These are phyloP conservation scores for Pistacia atlantica DNA, from an alignment of 345 rosid genomes.

Conservation along the genomic window DNA sequence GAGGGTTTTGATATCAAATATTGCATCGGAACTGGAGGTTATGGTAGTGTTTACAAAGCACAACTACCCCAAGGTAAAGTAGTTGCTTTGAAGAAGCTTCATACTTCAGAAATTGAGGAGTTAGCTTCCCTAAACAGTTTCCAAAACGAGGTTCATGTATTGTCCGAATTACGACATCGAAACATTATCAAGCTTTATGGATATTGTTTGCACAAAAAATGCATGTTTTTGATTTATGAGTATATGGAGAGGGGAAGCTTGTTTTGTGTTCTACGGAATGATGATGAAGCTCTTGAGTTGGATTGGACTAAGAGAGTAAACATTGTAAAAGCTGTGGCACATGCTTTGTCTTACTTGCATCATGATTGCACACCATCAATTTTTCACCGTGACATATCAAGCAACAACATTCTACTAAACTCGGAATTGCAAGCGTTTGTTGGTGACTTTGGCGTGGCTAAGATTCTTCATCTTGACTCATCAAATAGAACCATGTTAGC, in stretches of 20 bases:
- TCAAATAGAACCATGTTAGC: too few species aligned
- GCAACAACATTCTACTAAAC: slow-evolving; percentile 2
- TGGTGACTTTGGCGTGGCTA: too few species aligned
- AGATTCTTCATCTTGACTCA: too few species aligned
- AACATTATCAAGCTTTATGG: background rate
- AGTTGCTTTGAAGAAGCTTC: slow-evolving; percentile 9
- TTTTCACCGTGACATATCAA: slow-evolving; percentile 6
- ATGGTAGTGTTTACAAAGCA: slow-evolving; percentile 17
- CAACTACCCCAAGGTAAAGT: background rate
- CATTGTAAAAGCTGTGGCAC: background rate
- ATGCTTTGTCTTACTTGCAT: slow-evolving; percentile 3
- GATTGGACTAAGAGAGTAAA: background rate
- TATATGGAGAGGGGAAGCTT: background rate
- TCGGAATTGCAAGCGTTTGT: too few species aligned
- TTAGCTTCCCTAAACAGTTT: background rate
- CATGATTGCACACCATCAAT: background rate
- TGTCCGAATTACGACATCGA: background rate
- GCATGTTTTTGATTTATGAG: background rate
- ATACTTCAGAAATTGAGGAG: background rate
- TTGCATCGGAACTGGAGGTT: slow-evolving; percentile 22
- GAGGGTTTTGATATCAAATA: slow-evolving; percentile 17
- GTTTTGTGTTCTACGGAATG: background rate
- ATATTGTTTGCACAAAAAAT: background rate
- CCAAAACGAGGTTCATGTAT: background rate
- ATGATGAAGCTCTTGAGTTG: background rate